phyloP scores from a whole-genome alignment of 176 grass and related monocot genomes.

The Oryza australiensis region DNA sequence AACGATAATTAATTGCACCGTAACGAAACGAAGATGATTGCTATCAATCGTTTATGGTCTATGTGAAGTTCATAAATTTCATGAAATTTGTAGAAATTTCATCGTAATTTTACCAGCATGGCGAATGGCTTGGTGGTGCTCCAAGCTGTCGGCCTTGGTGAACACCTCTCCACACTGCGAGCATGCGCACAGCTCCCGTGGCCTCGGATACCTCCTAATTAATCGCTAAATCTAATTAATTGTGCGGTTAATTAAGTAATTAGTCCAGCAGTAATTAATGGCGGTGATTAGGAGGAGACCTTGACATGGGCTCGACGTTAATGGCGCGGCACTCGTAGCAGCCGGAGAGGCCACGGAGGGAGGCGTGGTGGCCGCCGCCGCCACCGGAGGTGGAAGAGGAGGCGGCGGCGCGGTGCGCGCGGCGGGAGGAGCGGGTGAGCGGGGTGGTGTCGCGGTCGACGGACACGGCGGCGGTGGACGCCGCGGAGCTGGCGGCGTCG shows the following conservation, averaged over 20 bases:
- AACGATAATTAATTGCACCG: background rate
- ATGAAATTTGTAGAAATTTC: background rate
- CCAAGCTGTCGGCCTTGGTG: slow-evolving; percentile 77
- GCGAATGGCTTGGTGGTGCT: slow-evolving; percentile 77
- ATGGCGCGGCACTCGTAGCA: slow-evolving; percentile 89
- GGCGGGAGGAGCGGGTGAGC: slow-evolving; percentile 39
- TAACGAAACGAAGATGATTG: background rate
- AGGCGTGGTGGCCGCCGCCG: slow-evolving; percentile 31
- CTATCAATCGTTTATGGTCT: background rate
- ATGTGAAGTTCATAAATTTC: background rate
- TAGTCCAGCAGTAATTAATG: background rate
- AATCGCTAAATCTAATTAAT: background rate
- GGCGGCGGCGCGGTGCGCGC: slow-evolving; percentile 20
- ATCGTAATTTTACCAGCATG: slow-evolving; percentile 57
- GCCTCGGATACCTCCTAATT: slow-evolving; percentile 68
- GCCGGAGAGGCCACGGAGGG: slow-evolving; percentile 60
- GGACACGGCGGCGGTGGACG: slow-evolving; percentile 48
- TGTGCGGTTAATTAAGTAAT: background rate
- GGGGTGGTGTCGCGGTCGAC: slow-evolving; percentile 39
- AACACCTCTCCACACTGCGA: slow-evolving; percentile 87
- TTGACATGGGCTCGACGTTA: slow-evolving; percentile 71
- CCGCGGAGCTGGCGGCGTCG: slow-evolving; percentile 48
- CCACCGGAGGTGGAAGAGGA: background rate
- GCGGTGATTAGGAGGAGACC: slow-evolving; percentile 29
- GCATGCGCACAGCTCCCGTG: slow-evolving; percentile 66